A percentile compares a stretch with the other conserved stretches of the same genome.
Conservation (phyloP, 2,329 filamentous ascomycete species). For the Lachnellula arida region DNA sequence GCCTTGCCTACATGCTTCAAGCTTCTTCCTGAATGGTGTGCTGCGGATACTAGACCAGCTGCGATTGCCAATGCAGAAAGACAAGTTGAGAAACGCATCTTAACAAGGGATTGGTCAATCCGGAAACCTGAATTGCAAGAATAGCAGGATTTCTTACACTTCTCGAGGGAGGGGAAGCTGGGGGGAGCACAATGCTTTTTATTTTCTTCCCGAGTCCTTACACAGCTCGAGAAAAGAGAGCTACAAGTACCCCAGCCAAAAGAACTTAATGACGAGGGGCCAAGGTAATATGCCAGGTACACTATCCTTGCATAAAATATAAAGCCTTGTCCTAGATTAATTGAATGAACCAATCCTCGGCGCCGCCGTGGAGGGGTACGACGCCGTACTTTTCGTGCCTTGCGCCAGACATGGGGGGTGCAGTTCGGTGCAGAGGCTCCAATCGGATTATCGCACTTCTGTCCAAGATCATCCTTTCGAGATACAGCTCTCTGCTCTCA, state of each 20-base stretch:
- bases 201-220: background rate
- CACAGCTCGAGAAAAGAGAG: too few relatives aligned
- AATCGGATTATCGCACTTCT: too few relatives aligned
- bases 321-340: background rate
- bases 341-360: background rate
- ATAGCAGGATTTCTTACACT: background rate
- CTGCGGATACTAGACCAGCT: slow-evolving; percentile 14
- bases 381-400: background rate
- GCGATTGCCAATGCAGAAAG: slow-evolving; percentile 20
- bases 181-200: background rate
- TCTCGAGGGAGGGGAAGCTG: background rate
- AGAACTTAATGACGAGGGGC: background rate
- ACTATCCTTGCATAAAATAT: background rate
- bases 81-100: slow-evolving; percentile 22
- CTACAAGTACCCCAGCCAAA: background rate
- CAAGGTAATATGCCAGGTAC: too few relatives aligned
- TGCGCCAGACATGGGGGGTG: background rate
- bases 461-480: background rate
- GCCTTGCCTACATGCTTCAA: slow-evolving; percentile 22
- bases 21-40: slow-evolving; percentile 19
- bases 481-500: background rate
- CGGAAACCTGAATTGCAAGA: background rate
- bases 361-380: background rate
- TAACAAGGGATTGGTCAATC: background rate
- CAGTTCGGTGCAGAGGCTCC: background rate